A percentile compares a stretch with the other conserved stretches of the same genome.
Evolutionary conservation across 2,329 filamentous ascomycete genomes (phyloP).

Genomic region (Aspergillus bombycis): DNA sequence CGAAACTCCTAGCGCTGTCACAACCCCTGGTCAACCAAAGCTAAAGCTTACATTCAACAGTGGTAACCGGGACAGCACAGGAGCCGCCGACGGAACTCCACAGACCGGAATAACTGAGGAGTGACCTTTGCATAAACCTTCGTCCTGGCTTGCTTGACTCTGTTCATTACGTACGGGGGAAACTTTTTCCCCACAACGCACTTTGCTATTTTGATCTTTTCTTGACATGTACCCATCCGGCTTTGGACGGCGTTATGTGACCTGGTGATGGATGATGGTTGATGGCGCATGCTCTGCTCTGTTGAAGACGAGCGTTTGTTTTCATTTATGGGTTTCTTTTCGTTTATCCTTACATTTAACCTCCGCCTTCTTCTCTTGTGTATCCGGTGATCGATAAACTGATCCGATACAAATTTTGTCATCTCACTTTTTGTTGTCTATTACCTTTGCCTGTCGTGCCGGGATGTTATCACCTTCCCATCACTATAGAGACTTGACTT

Average conservation of each 20-base stretch:
- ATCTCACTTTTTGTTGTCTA: background rate
- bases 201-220: constrained; percentile 14
- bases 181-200: background rate
- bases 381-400: background rate
- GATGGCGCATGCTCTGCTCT: constrained; percentile 28
- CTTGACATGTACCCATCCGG: constrained; percentile 22
- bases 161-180: constrained; percentile 1
- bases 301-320: constrained; percentile 21
- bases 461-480: background rate
- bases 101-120: constrained; percentile 22
- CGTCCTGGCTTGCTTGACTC: constrained; percentile 15
- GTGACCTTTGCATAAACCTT: constrained; percentile 11
- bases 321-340: constrained; percentile 11
- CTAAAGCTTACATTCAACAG: constrained; percentile 68
- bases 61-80: constrained; percentile 39
- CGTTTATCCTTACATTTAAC: constrained; percentile 9
- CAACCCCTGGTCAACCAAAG: constrained; percentile 61
- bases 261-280: constrained; percentile 26
- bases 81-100: constrained; percentile 33
- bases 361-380: background rate
- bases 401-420: background rate
- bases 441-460: background rate
- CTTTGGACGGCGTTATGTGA: constrained; percentile 28
- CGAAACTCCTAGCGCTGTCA: constrained; percentile 65
- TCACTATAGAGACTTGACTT: constrained; percentile 6